Conservation (phyloP, 768 basidiomycete genomes). For the Suillus tomentosus region DNA sequence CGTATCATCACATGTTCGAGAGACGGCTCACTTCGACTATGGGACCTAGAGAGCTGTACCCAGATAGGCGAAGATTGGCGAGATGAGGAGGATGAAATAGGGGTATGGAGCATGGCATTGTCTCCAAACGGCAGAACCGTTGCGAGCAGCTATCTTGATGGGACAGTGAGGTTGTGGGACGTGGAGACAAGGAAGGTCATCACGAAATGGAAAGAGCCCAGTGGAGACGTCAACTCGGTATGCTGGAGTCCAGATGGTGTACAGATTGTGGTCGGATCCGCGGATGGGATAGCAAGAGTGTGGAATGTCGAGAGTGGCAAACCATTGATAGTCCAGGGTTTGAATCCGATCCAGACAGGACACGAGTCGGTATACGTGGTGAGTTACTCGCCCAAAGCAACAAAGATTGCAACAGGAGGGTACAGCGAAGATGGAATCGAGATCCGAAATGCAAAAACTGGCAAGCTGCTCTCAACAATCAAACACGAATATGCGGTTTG, state of each 20-base stretch:
- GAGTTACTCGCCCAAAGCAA: constrained; percentile 3
- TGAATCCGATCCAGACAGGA: constrained; percentile 5
- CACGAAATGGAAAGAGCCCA: constrained; percentile 1
- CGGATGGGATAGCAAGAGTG: constrained; percentile 16
- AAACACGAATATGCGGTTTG: neutral
- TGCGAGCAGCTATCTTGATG: neutral
- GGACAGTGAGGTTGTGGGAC: constrained; percentile 7
- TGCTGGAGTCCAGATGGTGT: constrained; percentile 13
- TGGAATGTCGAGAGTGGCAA: constrained; percentile 3
- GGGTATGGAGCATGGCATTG: neutral
- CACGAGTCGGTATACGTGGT: neutral
- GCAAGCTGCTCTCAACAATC: neutral
- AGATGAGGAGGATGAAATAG: constrained; percentile 11
- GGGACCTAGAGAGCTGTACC: constrained; percentile 30
- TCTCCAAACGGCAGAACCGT: neutral
- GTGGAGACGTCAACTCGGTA: neutral
- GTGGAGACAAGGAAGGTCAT: constrained; percentile 2
- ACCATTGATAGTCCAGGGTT: neutral
- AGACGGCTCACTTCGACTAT: constrained; percentile 17
- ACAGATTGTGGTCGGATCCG: constrained; percentile 16
- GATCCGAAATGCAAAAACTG: neutral
- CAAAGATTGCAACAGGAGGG: constrained; percentile 3
- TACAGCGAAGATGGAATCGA: neutral
- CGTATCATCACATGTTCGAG: constrained; percentile 15
- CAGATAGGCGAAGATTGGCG: constrained; percentile 8